phyloP scores from a whole-genome alignment of 371 early-diverging fungal genomes.

The Homolaphlyctis polyrhiza region DNA sequence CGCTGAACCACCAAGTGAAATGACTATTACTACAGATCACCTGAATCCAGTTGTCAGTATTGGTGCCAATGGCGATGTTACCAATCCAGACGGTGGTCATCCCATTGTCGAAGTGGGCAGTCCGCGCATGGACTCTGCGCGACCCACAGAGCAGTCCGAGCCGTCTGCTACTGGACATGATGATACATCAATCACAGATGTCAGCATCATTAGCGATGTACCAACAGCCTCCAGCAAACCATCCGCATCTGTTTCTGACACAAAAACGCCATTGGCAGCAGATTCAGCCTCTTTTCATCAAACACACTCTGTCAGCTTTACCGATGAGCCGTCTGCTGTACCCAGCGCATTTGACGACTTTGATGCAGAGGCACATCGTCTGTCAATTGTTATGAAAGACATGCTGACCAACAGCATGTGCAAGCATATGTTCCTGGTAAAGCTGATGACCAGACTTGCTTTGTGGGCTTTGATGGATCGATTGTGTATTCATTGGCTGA shows the following conservation, averaged over 20 bases:
- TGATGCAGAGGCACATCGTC: not conserved
- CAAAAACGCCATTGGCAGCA: too few species aligned
- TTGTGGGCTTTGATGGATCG: slow-evolving; percentile 12
- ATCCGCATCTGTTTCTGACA: too few species aligned
- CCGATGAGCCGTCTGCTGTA: too few species aligned
- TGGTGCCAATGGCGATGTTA: not conserved
- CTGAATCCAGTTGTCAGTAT: slow-evolving; percentile 7
- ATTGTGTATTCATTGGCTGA: not conserved
- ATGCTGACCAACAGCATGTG: slow-evolving; percentile 81
- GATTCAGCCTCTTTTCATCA: too few species aligned
- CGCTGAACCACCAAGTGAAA: not conserved
- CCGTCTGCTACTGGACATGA: too few species aligned
- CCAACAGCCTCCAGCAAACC: too few species aligned
- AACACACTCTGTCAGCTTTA: too few species aligned
- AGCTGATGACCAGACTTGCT: slow-evolving; percentile 1
- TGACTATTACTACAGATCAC: slow-evolving; percentile 9
- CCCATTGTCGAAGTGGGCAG: slow-evolving; percentile 12
- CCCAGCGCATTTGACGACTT: too few species aligned
- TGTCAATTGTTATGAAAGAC: slow-evolving; percentile 56
- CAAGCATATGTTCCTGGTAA: slow-evolving; percentile 76
- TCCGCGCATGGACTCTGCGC: too few species aligned
- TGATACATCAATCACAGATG: too few species aligned
- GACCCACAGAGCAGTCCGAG: too few species aligned
- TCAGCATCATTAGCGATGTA: too few species aligned
- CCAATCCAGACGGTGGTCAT: not conserved